phyloP scores from a whole-genome alignment of 805 yeast species.

The Suhomyces pyralidae region DNA sequence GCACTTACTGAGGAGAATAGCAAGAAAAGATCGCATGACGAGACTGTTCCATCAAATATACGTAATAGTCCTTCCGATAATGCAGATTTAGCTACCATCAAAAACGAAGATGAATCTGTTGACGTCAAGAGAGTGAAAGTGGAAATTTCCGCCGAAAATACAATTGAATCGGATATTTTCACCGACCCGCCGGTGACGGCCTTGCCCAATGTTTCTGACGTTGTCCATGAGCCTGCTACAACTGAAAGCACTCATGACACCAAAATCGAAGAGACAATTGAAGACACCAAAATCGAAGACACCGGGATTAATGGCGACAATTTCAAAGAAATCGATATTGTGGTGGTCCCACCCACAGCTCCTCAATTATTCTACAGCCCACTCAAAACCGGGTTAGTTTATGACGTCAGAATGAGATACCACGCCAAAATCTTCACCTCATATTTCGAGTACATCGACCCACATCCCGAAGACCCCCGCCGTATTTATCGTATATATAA shows the following conservation, averaged over 20 bases:
- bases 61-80: neutral
- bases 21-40: neutral
- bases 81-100: neutral
- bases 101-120: neutral
- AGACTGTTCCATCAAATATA: neutral
- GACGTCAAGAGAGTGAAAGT: conserved; percentile 1
- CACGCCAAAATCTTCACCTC: conserved; percentile 93
- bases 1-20: neutral
- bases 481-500: conserved; percentile 92
- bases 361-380: conserved; percentile 73
- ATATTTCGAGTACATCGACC: conserved; percentile 91
- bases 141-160: neutral
- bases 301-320: neutral
- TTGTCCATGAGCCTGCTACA: neutral
- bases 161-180: neutral
- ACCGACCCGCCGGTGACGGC: neutral
- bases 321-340: conserved; percentile 9
- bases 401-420: conserved; percentile 96
- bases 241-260: neutral
- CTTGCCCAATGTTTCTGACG: neutral
- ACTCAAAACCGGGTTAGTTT: conserved; percentile 87
- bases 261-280: neutral
- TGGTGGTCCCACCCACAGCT: conserved; percentile 53
- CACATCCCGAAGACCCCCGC: conserved; percentile 98
- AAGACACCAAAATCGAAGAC: neutral